Percentiles rank a stretch among this genome's conserved stretches.
phyloP scores from a whole-genome alignment of 768 basidiomycete genomes.

The Trametopsis cervina region DNA sequence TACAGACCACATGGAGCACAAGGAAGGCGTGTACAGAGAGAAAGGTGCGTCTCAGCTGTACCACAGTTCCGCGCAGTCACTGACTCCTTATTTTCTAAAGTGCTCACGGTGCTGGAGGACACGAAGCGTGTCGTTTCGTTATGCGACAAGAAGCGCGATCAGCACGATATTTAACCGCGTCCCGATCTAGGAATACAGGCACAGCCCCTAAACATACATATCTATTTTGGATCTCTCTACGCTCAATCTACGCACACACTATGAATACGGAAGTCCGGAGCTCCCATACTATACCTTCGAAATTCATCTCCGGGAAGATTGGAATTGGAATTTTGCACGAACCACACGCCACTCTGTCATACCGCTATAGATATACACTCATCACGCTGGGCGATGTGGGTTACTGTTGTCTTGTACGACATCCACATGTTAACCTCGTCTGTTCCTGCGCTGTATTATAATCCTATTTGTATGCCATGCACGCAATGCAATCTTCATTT shows the following conservation, averaged over 20 bases:
- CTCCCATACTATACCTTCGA: too few relatives aligned
- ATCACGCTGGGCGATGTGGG: too few relatives aligned
- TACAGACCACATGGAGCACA: slow-evolving; percentile 34
- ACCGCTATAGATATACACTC: too few relatives aligned
- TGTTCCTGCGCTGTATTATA: not conserved
- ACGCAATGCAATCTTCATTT: too few relatives aligned
- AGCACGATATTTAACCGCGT: slow-evolving; percentile 17
- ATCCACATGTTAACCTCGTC: not conserved
- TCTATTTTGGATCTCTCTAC: too few relatives aligned
- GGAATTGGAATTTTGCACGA: too few relatives aligned
- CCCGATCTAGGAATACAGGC: not conserved
- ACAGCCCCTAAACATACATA: not conserved
- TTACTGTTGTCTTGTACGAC: too few relatives aligned
- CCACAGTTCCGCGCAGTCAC: not conserved
- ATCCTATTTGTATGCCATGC: not conserved
- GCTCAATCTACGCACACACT: not conserved
- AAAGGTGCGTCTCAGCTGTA: slow-evolving; percentile 26
- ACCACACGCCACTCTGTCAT: too few relatives aligned
- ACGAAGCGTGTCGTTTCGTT: slow-evolving; percentile 36
- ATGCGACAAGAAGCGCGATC: slow-evolving; percentile 38
- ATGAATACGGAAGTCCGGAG: too few relatives aligned
- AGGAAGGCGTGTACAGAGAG: slow-evolving; percentile 34
- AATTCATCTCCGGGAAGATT: too few relatives aligned
- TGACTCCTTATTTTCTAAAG: slow-evolving; percentile 18
- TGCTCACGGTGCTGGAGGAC: slow-evolving; percentile 36